Evolutionary conservation across 306 rosid genomes (phyloP).

Genomic region (Lathyrus oleraceus): DNA sequence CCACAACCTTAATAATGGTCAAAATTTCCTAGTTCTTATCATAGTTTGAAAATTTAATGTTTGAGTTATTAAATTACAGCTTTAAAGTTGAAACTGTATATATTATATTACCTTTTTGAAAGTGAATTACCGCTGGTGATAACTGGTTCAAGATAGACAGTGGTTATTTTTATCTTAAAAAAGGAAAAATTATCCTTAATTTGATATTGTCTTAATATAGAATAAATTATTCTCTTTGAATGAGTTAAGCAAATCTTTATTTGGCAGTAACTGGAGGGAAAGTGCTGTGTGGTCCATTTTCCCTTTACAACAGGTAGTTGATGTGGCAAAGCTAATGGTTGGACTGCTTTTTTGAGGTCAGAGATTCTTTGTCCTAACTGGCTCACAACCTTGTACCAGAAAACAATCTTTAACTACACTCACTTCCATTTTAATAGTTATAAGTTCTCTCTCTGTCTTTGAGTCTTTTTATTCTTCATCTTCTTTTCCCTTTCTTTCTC

Average conservation of each 20-base stretch:
- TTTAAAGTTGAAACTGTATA: not conserved
- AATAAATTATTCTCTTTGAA: slow-evolving; percentile 29
- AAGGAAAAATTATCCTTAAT: slow-evolving; percentile 17
- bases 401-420: slow-evolving; percentile 32
- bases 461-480: slow-evolving; percentile 3
- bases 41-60: not conserved
- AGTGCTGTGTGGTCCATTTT: slow-evolving; percentile 34
- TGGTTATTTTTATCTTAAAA: slow-evolving; percentile 26
- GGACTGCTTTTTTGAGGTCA: slow-evolving; percentile 48
- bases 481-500: slow-evolving; percentile 14
- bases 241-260: slow-evolving; percentile 38
- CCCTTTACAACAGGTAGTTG: slow-evolving; percentile 40
- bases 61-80: not conserved
- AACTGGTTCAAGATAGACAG: not conserved
- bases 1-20: not conserved
- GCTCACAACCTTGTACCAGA: slow-evolving; percentile 39
- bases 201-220: slow-evolving; percentile 31
- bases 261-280: slow-evolving; percentile 33
- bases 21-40: not conserved
- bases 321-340: slow-evolving; percentile 48
- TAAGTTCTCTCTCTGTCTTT: not conserved
- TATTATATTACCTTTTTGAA: not conserved
- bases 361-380: slow-evolving; percentile 61
- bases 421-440: slow-evolving; percentile 21
- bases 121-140: not conserved